Base-by-base conservation (phyloP, 176 grass and related monocot genomes). In the barley (Hordeum vulgare) region DNA sequence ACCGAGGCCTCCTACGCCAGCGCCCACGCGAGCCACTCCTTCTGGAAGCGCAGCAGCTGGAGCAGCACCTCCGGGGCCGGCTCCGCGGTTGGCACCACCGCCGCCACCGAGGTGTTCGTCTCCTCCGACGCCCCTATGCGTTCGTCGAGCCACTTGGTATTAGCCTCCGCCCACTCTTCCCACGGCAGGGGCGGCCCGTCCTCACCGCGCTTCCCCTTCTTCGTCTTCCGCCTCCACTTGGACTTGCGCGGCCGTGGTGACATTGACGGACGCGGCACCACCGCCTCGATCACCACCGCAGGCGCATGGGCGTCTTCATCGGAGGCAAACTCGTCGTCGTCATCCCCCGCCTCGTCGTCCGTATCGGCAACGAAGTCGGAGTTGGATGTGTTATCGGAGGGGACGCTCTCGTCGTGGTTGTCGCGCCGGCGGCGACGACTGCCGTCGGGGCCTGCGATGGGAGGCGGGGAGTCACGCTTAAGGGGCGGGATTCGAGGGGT, bases 11-110 rank as follows among this genome's bases (percentile, higher is more conserved):
- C 96, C 88, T 95, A 91, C 42, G 67, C 89, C 18, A 98, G 88
- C 44, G 93, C 96, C 96, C 96, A 94, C 5, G 80, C 84, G 9
- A 98, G 96, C 93, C 93, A 95, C 84, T 98, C 93, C 85, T 95
- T 98, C 64, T 95, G 96, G 87, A 98, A 98, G 44, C 96, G 86
- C 33, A 98, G 86, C 20, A 98, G 62, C n/a, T 81, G 69, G 28
- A 98, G 93, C 54, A 87, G 39, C 44, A 98, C 74, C 66, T 89
- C 89, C 15, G 85, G 72, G 21, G 83, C 82, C 23, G 96, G 91
- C 8, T 98, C 89, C 62, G 36, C 33, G 28, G 82, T 87, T 10
- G 44, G 75, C 45, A 62, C 76, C 23, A 34, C 5, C 17, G 3
- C n/a, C n/a, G n/a, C n/a, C n/a, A n/a, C n/a, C n/a, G n/a, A n/a